A percentile compares a stretch with the other conserved stretches of the same genome.
phyloP scores from a whole-genome alignment of 2,329 filamentous ascomycete genomes.

The Pseudohalonectria lignicola region DNA sequence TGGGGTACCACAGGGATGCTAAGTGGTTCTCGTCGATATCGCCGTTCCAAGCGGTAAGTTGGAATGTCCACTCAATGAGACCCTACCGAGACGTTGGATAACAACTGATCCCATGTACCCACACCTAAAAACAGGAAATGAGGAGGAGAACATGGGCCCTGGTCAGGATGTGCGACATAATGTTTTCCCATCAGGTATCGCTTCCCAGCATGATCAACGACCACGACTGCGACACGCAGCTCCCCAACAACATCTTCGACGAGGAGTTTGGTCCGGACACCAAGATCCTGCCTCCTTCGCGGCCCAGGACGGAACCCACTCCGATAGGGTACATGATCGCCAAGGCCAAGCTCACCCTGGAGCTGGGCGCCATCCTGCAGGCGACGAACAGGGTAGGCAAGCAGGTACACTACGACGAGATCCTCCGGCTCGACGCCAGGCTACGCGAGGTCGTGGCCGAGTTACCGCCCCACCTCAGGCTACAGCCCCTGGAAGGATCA shows the following conservation, averaged over 20 bases:
- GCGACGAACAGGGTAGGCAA: conserved; percentile 45
- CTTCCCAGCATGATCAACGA: conserved; percentile 59
- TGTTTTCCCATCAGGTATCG: conserved; percentile 68
- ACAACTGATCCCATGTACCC: not conserved
- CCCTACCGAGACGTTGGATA: no score
- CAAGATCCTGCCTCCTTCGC: conserved; percentile 54
- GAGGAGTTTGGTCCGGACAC: conserved; percentile 65
- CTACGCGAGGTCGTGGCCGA: conserved; percentile 51
- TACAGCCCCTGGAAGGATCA: conserved; percentile 64
- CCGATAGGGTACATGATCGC: conserved; percentile 71
- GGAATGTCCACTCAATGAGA: no score
- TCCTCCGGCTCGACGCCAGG: conserved; percentile 49
- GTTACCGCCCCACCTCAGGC: conserved; percentile 68
- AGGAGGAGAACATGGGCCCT: conserved; percentile 57
- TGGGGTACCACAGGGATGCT: conserved; percentile 71
- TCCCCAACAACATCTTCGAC: conserved; percentile 71
- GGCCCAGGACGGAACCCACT: conserved; percentile 60
- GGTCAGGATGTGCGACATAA: conserved; percentile 60
- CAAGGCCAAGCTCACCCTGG: conserved; percentile 56
- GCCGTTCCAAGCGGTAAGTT: conserved; percentile 57
- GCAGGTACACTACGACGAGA: conserved; percentile 50
- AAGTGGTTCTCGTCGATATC: conserved; percentile 62
- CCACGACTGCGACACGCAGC: conserved; percentile 62
- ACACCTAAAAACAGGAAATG: conserved; percentile 47
- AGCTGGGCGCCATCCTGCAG: conserved; percentile 64